Conservation (phyloP, 805 yeast species). For the Metschnikowia cubensis region DNA sequence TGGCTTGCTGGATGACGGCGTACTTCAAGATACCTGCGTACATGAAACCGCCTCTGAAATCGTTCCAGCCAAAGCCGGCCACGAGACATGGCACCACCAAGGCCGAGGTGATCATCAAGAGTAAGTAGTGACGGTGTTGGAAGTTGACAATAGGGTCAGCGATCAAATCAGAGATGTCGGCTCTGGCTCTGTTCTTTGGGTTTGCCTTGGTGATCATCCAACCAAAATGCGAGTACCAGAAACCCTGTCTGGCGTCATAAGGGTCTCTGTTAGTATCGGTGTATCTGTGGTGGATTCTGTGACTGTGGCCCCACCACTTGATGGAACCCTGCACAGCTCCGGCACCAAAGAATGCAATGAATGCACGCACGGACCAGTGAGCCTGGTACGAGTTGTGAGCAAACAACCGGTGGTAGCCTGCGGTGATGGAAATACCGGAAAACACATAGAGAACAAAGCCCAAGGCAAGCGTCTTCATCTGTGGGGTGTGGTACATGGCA, state of each 20-base stretch:
- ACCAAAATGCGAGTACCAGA: slow-evolving; percentile 81
- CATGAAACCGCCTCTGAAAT: slow-evolving; percentile 64
- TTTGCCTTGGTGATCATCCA: slow-evolving; percentile 82
- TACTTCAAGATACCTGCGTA: slow-evolving; percentile 73
- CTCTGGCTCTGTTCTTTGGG: slow-evolving; percentile 77
- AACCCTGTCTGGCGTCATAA: slow-evolving; percentile 78
- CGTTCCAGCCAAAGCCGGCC: slow-evolving; percentile 28
- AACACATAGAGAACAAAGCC: slow-evolving; percentile 50
- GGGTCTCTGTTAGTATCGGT: slow-evolving; percentile 83
- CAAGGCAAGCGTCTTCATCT: slow-evolving; percentile 49
- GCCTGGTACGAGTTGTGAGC: slow-evolving; percentile 73
- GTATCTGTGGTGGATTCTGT: slow-evolving; percentile 82
- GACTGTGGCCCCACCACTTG: slow-evolving; percentile 88
- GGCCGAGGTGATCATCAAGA: slow-evolving; percentile 56
- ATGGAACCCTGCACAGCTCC: slow-evolving; percentile 81
- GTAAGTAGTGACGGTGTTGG: slow-evolving; percentile 76
- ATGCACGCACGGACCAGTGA: slow-evolving; percentile 53
- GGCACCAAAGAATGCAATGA: slow-evolving; percentile 76
- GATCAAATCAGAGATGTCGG: slow-evolving; percentile 74
- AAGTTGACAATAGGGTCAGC: slow-evolving; percentile 74
- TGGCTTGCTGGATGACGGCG: slow-evolving; percentile 73
- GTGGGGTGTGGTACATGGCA: slow-evolving; percentile 47
- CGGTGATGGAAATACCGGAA: slow-evolving; percentile 75
- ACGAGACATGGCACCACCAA: slow-evolving; percentile 57
- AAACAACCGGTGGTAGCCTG: slow-evolving; percentile 80